phyloP scores from a whole-genome alignment of 805 yeast species.

The Blastobotrys terrestris region DNA sequence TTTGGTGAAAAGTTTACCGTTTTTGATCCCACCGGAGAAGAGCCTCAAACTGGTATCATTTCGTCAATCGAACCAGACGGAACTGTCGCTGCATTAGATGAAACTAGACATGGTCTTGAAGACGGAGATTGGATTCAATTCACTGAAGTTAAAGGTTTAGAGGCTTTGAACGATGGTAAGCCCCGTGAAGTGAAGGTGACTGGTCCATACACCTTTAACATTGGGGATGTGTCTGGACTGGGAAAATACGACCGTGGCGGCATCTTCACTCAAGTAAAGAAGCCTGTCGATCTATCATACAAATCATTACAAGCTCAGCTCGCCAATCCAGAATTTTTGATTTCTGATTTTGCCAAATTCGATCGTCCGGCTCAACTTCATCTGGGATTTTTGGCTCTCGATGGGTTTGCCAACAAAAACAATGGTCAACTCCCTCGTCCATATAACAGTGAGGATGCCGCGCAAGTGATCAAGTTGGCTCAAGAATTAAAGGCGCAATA shows the following conservation, averaged over 20 bases:
- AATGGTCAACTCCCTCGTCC: conserved; percentile 71
- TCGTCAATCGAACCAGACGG: conserved; percentile 86
- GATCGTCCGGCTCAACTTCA: conserved; percentile 90
- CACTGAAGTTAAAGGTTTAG: conserved; percentile 77
- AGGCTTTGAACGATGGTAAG: conserved; percentile 63
- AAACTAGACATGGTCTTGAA: conserved; percentile 85
- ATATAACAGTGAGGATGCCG: conserved; percentile 66
- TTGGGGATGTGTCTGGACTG: conserved; percentile 46
- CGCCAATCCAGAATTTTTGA: conserved; percentile 66
- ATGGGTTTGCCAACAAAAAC: conserved; percentile 60
- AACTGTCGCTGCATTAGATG: conserved; percentile 89
- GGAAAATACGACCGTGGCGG: conserved; percentile 81
- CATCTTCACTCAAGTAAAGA: conserved; percentile 84
- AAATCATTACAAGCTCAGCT: conserved; percentile 61
- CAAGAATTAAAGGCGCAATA: conserved; percentile 52
- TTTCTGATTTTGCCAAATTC: conserved; percentile 89
- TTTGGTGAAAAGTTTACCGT: conserved; percentile 78
- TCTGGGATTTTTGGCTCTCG: conserved; percentile 84
- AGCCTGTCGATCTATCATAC: conserved; percentile 61
- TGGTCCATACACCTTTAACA: conserved; percentile 91
- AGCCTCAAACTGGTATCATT: conserved; percentile 78
- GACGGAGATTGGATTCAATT: conserved; percentile 89
- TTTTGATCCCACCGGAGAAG: conserved; percentile 87
- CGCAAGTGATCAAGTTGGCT: conserved; percentile 54
- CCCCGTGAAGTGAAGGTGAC: conserved; percentile 73